Evolutionary conservation across 169 alveolate genomes (phyloP).

Genomic region (Plasmodium adleri): DNA sequence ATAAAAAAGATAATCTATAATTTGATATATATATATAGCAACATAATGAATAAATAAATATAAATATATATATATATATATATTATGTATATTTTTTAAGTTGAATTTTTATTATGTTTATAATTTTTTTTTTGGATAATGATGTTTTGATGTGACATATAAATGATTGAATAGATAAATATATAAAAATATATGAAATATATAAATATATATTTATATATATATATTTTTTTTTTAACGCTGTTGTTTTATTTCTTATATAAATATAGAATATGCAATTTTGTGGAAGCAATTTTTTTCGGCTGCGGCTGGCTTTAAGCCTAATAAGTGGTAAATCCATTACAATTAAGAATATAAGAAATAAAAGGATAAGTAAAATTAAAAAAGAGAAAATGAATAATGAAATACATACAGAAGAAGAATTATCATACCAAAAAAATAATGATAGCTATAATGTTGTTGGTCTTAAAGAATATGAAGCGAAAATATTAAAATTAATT

Average conservation of each 20-base stretch:
- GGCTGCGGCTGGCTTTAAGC: constrained; percentile 68
- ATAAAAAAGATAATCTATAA: no score
- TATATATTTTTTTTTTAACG: no score
- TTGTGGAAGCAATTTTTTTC: constrained; percentile 58
- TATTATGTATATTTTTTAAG: no score
- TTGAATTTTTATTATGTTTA: no score
- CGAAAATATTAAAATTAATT: constrained; percentile 54
- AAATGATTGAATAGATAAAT: no score
- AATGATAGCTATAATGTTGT: neutral
- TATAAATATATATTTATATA: no score
- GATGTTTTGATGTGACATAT: no score
- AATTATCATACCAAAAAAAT: neutral
- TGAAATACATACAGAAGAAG: constrained; percentile 12
- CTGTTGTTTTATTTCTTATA: neutral
- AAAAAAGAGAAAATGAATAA: constrained; percentile 11
- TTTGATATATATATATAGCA: no score
- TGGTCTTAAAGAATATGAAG: constrained; percentile 70
- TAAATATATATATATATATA: no score
- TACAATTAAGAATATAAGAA: constrained; percentile 61
- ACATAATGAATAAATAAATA: no score
- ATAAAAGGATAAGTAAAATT: constrained; percentile 3
- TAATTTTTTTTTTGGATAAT: no score
- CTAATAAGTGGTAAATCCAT: constrained; percentile 73
- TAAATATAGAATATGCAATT: constrained; percentile 42
- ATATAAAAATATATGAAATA: no score